Base-by-base conservation (phyloP, 139 green algal genomes). In the Coelastrella sp. region DNA sequence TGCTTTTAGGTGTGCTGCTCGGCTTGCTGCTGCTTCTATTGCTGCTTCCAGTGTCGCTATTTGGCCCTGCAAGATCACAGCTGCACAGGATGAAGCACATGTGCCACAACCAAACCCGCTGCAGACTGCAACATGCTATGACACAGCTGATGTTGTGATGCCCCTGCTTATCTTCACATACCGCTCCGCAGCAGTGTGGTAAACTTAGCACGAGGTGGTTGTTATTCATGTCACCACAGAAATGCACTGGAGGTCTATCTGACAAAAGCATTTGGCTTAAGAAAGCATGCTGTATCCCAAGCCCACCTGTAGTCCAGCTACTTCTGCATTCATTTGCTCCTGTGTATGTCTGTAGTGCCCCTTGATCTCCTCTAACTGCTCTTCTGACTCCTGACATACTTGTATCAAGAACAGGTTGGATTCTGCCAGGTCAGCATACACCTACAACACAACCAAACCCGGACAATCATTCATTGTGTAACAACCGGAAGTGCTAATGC, bases 401-500 rank as follows among this genome's bases (percentile, higher is more conserved):
- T 98, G 97, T 79, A 99, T 99, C 80, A 98, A 95, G 92, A 99
- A 98, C 75, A 99, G 95, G 94, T 99, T 99, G 77, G 93, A 90
- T 92, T 98, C 97, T 94, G 99, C 97, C 68, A 99, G 93, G 88
- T 96, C 85, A 54, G 90, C 92, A 89, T 97, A 99, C 14, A 98
- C 94, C 4, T 91, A 47, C 32, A 47, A 47, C 32, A 47, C 32
- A 47, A 47, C 32, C 32, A 47, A 47, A 47, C 32, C 32, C 32
- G 32, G 32, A 47, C 32, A 47, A 47, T 47, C 32, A 47, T 47
- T 47, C 0, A 47, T 47, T 47, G 32, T 47, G 32, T 47, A 47
- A 47, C 32, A 47, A 47, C 32, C 32, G 1, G 32, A 47, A 47
- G 32, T 47, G 32, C 32, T 47, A 47, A 47, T 47, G 32, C 32